Conservation (phyloP, 2,329 filamentous ascomycete genomes). For the Dactylellina drechsleri region DNA sequence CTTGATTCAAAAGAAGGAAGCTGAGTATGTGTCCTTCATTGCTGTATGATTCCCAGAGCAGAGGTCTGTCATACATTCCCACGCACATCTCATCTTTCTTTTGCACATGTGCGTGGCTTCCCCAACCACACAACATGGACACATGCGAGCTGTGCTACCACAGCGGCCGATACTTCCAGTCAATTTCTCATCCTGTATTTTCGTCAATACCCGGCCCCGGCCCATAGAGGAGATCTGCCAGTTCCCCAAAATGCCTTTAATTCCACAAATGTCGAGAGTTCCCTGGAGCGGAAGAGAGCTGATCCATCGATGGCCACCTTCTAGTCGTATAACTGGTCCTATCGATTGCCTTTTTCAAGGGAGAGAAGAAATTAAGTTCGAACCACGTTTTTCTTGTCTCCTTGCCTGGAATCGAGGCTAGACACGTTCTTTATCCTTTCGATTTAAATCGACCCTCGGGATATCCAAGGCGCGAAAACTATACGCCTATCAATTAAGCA, state of each 20-base stretch:
- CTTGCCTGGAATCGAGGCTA: too few relatives aligned
- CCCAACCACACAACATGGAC: constrained; percentile 52
- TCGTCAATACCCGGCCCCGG: constrained; percentile 42
- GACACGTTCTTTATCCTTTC: constrained; percentile 37
- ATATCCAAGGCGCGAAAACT: constrained; percentile 35
- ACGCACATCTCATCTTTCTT: constrained; percentile 37
- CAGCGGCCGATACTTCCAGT: constrained; percentile 48
- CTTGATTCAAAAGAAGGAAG: constrained; percentile 37
- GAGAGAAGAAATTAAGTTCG: constrained; percentile 40
- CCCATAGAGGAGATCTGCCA: constrained; percentile 25
- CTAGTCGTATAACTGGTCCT: constrained; percentile 51
- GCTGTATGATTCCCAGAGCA: constrained; percentile 46
- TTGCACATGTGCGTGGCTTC: constrained; percentile 46
- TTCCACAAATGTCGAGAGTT: constrained; percentile 37
- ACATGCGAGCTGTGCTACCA: constrained; percentile 54
- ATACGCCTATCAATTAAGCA: constrained; percentile 27
- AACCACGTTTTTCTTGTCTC: not conserved
- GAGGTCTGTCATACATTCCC: constrained; percentile 55
- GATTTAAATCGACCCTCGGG: constrained; percentile 36
- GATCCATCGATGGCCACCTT: constrained; percentile 40
- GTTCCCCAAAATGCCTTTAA: constrained; percentile 30
- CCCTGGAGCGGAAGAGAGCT: constrained; percentile 54
- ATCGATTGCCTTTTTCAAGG: constrained; percentile 52
- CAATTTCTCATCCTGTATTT: constrained; percentile 53
- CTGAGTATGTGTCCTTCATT: constrained; percentile 15